Evolutionary conservation across 2,329 filamentous ascomycete species (phyloP), one percentile per base, ranked within the genome.

Genomic region (Phyllosticta citriasiana): DNA sequence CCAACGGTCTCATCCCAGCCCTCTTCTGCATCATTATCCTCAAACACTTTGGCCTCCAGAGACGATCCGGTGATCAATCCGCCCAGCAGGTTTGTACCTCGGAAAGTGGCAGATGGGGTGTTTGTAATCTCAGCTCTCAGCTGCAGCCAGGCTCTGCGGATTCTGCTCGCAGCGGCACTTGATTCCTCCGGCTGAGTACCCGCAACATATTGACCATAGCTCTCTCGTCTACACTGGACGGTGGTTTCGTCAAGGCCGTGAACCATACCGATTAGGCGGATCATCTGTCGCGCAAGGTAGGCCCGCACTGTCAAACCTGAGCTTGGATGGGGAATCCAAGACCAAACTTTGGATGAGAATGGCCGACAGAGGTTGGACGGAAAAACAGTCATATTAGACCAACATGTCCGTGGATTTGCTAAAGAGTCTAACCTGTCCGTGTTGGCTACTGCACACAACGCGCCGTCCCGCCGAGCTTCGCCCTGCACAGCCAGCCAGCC

Each of bases 401-500:
- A 47, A 6, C 40, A n/a, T 47, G 40, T 47, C 40, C 40, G 40
- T n/a, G 16, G 40, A 2, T 6, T 47, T n/a, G 12, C 2, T 19
- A 2, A 47, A 47, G 40, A 3, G 40, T 16, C 19, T 14, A 47
- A 47, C 40, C 19, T 47, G 40, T 14, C 40, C 16, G 40, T 47
- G 40, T 47, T 47, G 40, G 40, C 40, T 47, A 47, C 40, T 16
- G 40, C 14, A n/a, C 14, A 47, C 40, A n/a, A 53, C 58, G 58
- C 50, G 58, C 58, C 58, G 58, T 56, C 55, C 58, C 58, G 58
- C 58, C 58, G 58, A 60, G 53, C 58, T 60, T 55, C 24, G 16
- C 58, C 53, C 26, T 24, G 33, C 55, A 53, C 25, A 53, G 58
- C 40, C 55, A 52, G 58, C 58, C 25, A 53, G 58, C 40, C 55